These are phyloP conservation scores for Rhodotorula sp. DNA, from an alignment of 1,284 basidiomycete genomes.

Conservation along the genomic window DNA sequence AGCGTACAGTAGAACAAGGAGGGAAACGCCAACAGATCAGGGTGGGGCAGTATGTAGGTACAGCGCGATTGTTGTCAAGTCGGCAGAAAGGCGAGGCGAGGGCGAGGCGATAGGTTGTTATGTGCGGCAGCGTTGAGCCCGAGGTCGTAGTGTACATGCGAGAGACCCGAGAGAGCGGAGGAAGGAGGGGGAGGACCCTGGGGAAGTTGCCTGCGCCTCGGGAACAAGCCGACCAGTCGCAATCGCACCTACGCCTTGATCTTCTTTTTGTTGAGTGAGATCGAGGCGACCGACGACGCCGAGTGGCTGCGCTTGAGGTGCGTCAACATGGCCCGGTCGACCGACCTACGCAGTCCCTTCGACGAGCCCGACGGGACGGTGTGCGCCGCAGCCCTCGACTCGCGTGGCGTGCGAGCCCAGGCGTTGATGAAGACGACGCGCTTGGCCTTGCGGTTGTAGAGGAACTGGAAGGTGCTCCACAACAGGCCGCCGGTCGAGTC, in stretches of 20 bases:
- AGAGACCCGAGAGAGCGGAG: not conserved
- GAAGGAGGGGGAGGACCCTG: not conserved
- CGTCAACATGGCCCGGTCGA: slow-evolving; percentile 9
- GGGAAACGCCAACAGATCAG: too few relatives aligned
- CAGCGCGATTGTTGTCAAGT: too few relatives aligned
- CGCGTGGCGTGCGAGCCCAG: slow-evolving; percentile 69
- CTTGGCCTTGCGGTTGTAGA: slow-evolving; percentile 87
- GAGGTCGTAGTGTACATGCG: too few relatives aligned
- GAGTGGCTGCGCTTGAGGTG: slow-evolving; percentile 25
- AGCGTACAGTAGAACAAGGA: too few relatives aligned
- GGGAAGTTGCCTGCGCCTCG: not conserved
- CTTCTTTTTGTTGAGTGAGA: slow-evolving; percentile 29
- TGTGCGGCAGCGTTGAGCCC: too few relatives aligned
- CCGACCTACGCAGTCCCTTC: not conserved
- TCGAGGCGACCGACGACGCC: slow-evolving; percentile 15
- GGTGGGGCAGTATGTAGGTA: too few relatives aligned
- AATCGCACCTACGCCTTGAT: slow-evolving; percentile 14
- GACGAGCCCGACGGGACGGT: not conserved
- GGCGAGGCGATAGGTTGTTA: not conserved
- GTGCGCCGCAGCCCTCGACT: not conserved
- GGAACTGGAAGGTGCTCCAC: slow-evolving; percentile 98
- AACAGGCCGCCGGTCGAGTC: slow-evolving; percentile 73
- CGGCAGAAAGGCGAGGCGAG: not conserved
- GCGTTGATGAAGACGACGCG: slow-evolving; percentile 89
- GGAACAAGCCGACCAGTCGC: too few relatives aligned